Conservation (phyloP, 257 asterid genomes). For the Scutellaria minor region DNA sequence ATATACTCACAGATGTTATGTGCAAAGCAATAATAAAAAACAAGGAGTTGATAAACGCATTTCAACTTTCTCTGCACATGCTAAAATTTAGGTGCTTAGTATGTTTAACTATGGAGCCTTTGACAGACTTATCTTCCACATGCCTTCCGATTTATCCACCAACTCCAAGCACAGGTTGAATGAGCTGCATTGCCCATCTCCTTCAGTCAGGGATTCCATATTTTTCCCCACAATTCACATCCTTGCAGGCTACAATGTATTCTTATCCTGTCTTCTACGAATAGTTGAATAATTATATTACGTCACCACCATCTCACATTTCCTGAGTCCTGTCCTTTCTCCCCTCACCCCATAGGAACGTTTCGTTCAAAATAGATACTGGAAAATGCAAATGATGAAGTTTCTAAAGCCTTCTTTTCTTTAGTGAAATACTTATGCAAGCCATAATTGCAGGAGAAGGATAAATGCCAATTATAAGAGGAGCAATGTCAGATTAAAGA, state of each 20-base stretch:
- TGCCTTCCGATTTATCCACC: not conserved
- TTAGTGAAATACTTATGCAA: not conserved
- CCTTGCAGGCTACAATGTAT: not conserved
- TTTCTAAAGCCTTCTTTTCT: not conserved
- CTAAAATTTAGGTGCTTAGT: not conserved
- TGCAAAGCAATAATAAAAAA: constrained; percentile 4
- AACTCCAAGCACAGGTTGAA: not conserved
- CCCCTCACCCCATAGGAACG: not conserved
- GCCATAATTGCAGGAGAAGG: not conserved
- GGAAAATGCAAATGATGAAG: not conserved
- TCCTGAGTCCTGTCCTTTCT: not conserved
- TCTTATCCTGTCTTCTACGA: not conserved
- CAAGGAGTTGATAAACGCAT: not conserved
- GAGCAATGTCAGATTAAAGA: not conserved
- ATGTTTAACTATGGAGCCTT: not conserved
- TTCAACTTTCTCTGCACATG: not conserved
- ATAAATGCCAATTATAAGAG: not conserved
- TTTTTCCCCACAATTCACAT: not conserved
- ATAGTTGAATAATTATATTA: not conserved
- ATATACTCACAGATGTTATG: not conserved
- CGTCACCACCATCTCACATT: not conserved
- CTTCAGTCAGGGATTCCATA: not conserved
- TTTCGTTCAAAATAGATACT: not conserved
- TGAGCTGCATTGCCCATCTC: not conserved
- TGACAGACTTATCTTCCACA: not conserved